Base-by-base conservation (phyloP, 805 yeast species). In the Wickerhamomyces alni region DNA sequence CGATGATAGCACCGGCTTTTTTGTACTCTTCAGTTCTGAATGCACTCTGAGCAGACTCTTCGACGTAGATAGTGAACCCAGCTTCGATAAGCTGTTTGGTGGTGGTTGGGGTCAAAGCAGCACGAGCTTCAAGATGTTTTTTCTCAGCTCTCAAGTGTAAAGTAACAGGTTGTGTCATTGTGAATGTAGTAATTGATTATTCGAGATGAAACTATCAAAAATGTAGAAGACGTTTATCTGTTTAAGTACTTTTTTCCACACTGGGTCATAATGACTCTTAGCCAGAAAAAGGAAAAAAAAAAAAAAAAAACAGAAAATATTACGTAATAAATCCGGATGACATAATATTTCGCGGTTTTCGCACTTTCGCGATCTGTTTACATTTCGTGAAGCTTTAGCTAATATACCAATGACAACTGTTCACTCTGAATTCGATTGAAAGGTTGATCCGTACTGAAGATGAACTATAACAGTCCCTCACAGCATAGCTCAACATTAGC, bases 71-170 rank as follows among this genome's bases (percentile, higher is more conserved):
- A 51, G 81, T 77, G 69, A 87, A 93, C 1, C 96, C 97, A 33
- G 95, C 89, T 43, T 82, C 87, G 45, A 87, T 63, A 47, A 93
- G 72, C 54, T 80, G 74, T 66, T 86, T 84, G 51, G 95, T 81
- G 30, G 96, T 86, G 33, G 87, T 66, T 25, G 99, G 99, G 2
- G 99, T 88, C 54, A 93, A 72, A 33, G 96, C 97, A 33, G 98
- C 95, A 70, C 99, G 83, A 46, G 94, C 96, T 69, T 93, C 99
- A 56, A 87, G 67, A 21, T 98, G 96, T 77, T 93, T 93, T 55
- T 93, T 85, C 64, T 93, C 99, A 26, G 97, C 97, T 72, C 99
- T 83, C 46, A 93, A 70, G 57, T 93, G 99, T 48, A 93, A 69
- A 38, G 73, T 79, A 29, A 83, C 87, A 48, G 72, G 29, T 31